phyloP scores from a whole-genome alignment of 2,329 filamentous ascomycete species.

The Fusarium aywerte region DNA sequence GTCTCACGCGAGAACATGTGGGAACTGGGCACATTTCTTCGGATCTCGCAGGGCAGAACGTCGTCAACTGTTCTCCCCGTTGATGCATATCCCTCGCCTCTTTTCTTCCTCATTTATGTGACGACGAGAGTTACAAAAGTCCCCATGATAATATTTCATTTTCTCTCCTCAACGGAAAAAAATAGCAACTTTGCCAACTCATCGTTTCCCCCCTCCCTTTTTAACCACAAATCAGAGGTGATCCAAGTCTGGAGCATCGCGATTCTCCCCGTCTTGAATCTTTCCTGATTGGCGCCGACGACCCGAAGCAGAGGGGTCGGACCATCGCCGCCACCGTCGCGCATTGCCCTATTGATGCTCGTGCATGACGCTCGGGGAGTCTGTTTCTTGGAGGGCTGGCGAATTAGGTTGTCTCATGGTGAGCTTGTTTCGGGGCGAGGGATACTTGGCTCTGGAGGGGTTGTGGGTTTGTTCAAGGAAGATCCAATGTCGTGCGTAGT shows the following conservation, averaged over 20 bases:
- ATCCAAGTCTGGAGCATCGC: constrained; percentile 10
- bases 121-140: background rate
- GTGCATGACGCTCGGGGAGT: constrained; percentile 38
- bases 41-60: constrained; percentile 36
- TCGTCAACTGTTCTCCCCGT: constrained; percentile 4
- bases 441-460: background rate
- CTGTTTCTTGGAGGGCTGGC: constrained; percentile 27
- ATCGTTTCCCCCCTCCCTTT: background rate
- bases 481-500: constrained; percentile 1
- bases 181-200: constrained; percentile 19
- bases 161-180: background rate
- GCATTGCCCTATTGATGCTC: constrained; percentile 37
- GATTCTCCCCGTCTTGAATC: constrained; percentile 23
- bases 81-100: background rate
- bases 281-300: constrained; percentile 37
- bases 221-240: constrained; percentile 1
- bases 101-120: background rate
- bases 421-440: constrained; percentile 30
- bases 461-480: background rate
- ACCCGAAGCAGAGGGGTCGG: constrained; percentile 39
- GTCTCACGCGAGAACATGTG: constrained; percentile 18
- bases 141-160: background rate
- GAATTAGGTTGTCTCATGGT: constrained; percentile 14
- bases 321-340: constrained; percentile 34
- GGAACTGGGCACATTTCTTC: constrained; percentile 16